Evolutionary conservation across 2,329 filamentous ascomycete genomes (phyloP), one percentile per base, ranked within the genome.

Genomic region (Colletotrichum nymphaeae): DNA sequence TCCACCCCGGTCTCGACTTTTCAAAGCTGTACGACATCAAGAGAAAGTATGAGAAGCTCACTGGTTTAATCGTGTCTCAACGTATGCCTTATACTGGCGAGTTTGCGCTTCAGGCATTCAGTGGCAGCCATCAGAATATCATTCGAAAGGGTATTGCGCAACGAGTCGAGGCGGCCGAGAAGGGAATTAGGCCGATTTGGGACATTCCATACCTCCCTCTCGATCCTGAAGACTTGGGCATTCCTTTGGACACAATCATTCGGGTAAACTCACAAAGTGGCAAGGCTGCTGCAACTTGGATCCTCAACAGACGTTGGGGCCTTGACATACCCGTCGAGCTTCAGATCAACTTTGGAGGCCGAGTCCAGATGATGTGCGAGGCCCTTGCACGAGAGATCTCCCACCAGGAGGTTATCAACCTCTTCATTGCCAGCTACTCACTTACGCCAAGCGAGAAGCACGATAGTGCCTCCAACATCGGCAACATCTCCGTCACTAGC

Each of bases 231-330:
- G 96, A 98, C 80, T 97, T 98, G 76, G 95, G 96, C 63, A 91
- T 95, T 69, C 98, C 93, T 24, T 98, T 98, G 89, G 95, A 98
- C 84, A 95, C 95, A 70, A 93, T 98, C 80, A 98, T 98, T 81
- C 94, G 96, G 73, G 95, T 98, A 89, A 98, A 98, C 87, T 97
- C 94, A 24, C 96, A 98, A 82, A 95, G 92, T 78, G 96, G 95
- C 76, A 98, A 98, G 86, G 96, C 95, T 75, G 96, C 96, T 78
- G 93, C 94, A 73, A 95, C 96, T 63, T 98, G 94, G 94, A 93
- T 98, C 80, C 95, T 98, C 22, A 35, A n/a, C n/a, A 58, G 24
- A 24, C 19, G 24, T 22, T 58, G 56, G 56, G 56, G 19, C 16
- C 32, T 32, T 35, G 56, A n/a, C 28, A 58, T 35, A n/a, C 56